Base-by-base conservation (phyloP, 805 yeast genomes). In the Torulaspora microellipsoides region DNA sequence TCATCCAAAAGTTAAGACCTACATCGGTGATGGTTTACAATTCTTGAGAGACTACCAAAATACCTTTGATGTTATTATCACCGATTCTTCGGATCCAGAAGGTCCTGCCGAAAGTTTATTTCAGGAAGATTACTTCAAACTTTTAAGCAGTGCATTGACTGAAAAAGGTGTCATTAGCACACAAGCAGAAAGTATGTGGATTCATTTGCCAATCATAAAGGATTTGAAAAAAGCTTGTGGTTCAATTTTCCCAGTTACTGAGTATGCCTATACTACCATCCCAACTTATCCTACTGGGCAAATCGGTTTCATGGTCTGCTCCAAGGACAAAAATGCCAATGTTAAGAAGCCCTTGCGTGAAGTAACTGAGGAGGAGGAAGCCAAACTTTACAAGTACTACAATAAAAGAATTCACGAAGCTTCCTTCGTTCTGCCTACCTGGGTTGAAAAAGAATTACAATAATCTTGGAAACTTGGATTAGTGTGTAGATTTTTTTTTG, bases 201-300 rank as follows among this genome's bases (percentile, higher is more conserved):
- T 90, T 54, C 95, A 90, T 71, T 73, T 91, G 75, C 78, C 80
- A 51, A 81, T 88, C 62, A 85, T 91, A 60, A 77, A 84, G 61
- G 78, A 85, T 55, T 78, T 91, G 71, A 85, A 88, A 72, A 70
- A 78, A 57, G 90, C 85, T 53, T 89, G 96, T 69, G 68, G 73
- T 52, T 78, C 79, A 51, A 88, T 91, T 36, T 91, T 91, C 82
- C 95, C 96, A 36, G 85, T 79, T 42, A 97, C 84, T 33, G 93
- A 85, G 63, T 90, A 89, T 65, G 89, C 95, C 28, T 85, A 86
- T 72, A 84, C 95, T 46, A 79, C 93, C 62, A 88, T 90, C 55
- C 99, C 99, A 62, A 90, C 98, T 46, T 91, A 91, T 63, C 96
- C 99, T 52, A 82, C 96, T 14, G 99, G 99, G 52, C 95, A 89